Evolutionary conservation across 2,329 filamentous ascomycete species (phyloP).

Genomic region (Sclerotinia subarctica): DNA sequence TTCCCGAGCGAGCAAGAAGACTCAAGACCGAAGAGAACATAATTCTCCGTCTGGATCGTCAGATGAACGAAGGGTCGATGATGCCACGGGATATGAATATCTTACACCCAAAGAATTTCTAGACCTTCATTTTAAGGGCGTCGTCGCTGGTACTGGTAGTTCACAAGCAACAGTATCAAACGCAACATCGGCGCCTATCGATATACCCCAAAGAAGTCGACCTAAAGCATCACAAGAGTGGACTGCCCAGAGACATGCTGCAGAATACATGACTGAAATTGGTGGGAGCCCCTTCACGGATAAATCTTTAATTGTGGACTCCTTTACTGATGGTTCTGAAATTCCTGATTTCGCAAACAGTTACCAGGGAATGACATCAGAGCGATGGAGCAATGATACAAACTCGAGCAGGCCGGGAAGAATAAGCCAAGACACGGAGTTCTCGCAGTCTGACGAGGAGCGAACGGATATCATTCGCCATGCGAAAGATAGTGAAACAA

Average conservation of each 20-base stretch:
- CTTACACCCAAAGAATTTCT: neutral
- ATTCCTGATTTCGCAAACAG: neutral
- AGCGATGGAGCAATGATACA: neutral
- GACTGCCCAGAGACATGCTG: neutral
- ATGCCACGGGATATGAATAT: neutral
- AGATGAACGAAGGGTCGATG: conserved; percentile 3
- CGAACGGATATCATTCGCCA: neutral
- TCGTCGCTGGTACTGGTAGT: neutral
- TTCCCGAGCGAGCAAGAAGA: neutral
- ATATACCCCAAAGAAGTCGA: neutral
- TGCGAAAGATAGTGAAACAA: neutral
- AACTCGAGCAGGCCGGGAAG: neutral
- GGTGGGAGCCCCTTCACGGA: neutral
- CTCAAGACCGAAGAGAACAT: neutral
- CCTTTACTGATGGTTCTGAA: neutral
- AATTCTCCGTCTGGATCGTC: neutral
- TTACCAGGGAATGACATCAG: neutral
- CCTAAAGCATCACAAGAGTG: neutral
- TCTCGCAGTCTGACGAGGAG: neutral
- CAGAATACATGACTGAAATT: neutral
- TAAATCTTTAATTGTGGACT: neutral
- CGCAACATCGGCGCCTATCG: neutral
- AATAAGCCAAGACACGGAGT: neutral
- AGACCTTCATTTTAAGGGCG: neutral
- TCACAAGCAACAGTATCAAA: neutral